phyloP scores from a whole-genome alignment of 2,329 filamentous ascomycete genomes.

The Epichloe elymi region DNA sequence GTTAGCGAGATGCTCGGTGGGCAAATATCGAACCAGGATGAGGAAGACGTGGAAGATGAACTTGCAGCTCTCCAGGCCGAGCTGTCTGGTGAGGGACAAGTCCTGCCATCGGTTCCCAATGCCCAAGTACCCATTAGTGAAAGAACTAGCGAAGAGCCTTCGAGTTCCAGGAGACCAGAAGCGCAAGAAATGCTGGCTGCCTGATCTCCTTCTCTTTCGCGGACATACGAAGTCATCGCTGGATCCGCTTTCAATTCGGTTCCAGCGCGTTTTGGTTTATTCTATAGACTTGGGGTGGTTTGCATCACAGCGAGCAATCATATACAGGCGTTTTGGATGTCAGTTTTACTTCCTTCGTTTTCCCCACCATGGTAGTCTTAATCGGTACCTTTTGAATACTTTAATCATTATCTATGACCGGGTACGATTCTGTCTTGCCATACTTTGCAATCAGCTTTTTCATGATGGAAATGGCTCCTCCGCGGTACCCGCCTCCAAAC shows the following conservation, averaged over 20 bases:
- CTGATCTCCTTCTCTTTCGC: constrained; percentile 4
- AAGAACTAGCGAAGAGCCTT: neutral
- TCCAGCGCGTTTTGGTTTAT: neutral
- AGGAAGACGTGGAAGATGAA: constrained; percentile 96
- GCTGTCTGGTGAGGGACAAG: constrained; percentile 13
- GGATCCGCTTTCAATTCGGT: neutral
- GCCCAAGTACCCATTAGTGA: constrained; percentile 18
- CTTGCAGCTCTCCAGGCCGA: constrained; percentile 60
- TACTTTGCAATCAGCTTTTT: constrained; percentile 61
- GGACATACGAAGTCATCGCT: neutral
- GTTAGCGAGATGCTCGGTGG: constrained; percentile 82
- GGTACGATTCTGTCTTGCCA: constrained; percentile 19
- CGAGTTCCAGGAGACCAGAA: constrained; percentile 9
- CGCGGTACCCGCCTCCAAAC: constrained; percentile 68
- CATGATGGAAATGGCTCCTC: constrained; percentile 71
- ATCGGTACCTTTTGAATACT: constrained; percentile 2
- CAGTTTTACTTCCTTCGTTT: constrained; percentile 1
- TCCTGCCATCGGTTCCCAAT: constrained; percentile 19
- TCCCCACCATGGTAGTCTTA: neutral
- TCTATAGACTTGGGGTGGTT: constrained; percentile 5
- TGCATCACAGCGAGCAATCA: constrained; percentile 7
- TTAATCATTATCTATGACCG: neutral
- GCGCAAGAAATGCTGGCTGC: constrained; percentile 28
- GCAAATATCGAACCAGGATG: constrained; percentile 83
- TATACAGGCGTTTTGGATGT: constrained; percentile 13